Base-by-base conservation (phyloP, 306 rosid species). In the Cicer arietinum region DNA sequence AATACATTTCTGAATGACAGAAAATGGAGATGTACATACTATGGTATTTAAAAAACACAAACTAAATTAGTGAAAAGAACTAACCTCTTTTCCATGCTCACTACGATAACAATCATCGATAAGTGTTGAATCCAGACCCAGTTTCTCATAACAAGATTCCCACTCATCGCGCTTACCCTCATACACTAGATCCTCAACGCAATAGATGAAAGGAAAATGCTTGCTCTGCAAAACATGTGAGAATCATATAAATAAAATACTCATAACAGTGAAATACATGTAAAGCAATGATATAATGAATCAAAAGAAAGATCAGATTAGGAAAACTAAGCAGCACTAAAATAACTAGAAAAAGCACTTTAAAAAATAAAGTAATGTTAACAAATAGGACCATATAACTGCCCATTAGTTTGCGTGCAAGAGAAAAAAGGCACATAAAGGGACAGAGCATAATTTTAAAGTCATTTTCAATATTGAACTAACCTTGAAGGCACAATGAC, bases 181-280 rank as follows among this genome's bases (percentile, higher is more conserved):
- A 7, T 50, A 37, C 48, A 56, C 90, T 68, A 85, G 61, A 59
- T 78, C 75, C 93, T 91, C 96, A 22, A 91, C 63, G 72, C 97
- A 94, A 71, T 86, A 77, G 66, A 91, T 87, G 80, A 91, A 90
- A 69, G 91, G 89, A 80, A 94, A 94, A 78, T 94, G 90, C 65
- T 75, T 84, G 51, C 58, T 77, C 97, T 92, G 93, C 89, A 84
- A 41, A 60, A 61, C 74, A 73, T 6, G 54, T 6, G 7, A 0
- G 42, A 48, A 10, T 54, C 73, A 50, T 30, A 77, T 47, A 47
- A 74, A 43, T 61, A 67, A 52, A 71, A 48, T 42, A 60, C 58
- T 10, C 39, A 42, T 50, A 61, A 39, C 14, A 39, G 16, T 35
- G 20, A 73, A 52, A 56, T 47, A 56, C 17, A 74, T 39, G 79